phyloP scores from a whole-genome alignment of 2,329 filamentous ascomycete species.

The Sclerotinia glacialis region DNA sequence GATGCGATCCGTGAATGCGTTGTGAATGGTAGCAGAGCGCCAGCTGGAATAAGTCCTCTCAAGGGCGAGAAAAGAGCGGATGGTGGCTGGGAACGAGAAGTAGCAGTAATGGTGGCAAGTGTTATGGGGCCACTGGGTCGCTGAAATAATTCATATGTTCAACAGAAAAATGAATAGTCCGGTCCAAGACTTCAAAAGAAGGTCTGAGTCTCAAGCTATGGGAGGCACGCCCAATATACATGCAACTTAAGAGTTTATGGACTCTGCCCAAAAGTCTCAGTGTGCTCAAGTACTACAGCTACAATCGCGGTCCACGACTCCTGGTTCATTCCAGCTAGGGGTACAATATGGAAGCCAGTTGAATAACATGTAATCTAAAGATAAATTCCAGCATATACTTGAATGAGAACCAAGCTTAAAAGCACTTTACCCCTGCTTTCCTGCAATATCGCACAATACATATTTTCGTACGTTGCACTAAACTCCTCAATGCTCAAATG shows the following conservation, averaged over 20 bases:
- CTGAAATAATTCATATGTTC: conserved; percentile 24
- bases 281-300: not conserved
- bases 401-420: conserved; percentile 1
- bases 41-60: conserved; percentile 51
- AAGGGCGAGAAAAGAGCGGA: conserved; percentile 55
- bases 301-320: not conserved
- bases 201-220: not conserved
- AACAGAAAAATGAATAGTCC: not conserved
- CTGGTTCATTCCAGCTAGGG: not conserved
- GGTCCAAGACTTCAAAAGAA: not conserved
- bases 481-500: not conserved
- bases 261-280: too few species aligned
- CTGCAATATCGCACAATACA: not conserved
- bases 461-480: not conserved
- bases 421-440: not conserved
- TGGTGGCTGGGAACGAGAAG: conserved; percentile 79
- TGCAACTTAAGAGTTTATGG: not conserved
- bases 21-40: conserved; percentile 68
- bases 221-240: not conserved
- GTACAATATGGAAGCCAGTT: not conserved
- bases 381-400: conserved; percentile 6
- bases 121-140: conserved; percentile 51
- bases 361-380: not conserved
- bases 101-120: conserved; percentile 90
- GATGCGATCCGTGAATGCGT: conserved; percentile 83